Evolutionary conservation across 805 yeast species (phyloP), one percentile per base, ranked within the genome.

Genomic region (Saccharomyces jurei): DNA sequence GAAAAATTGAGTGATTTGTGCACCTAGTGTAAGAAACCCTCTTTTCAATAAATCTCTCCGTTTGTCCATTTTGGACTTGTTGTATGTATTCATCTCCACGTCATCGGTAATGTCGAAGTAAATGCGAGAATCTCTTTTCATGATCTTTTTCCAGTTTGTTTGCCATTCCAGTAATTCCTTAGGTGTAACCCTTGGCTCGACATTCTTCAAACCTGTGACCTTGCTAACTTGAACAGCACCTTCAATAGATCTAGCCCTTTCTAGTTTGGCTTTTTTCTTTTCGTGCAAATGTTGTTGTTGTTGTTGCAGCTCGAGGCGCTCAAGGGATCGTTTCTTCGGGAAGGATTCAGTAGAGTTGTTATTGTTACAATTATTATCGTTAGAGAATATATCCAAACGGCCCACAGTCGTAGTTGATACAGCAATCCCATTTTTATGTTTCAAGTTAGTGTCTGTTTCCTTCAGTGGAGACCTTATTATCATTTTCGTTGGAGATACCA

Each of bases 71-170:
- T 56, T 58, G 32, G 57, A 57, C 56, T 63, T 66, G 4, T 54
- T 49, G 46, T 59, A 52, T 44, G 57, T 57, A 44, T 57, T 56
- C 14, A 54, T 50, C 51, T 62, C 64, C 29, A 54, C 54, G 46
- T 60, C 67, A 50, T 77, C 80, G 9, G 74, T 66, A 17, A 69
- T 71, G 67, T 85, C 90, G 57, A 85, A 82, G 66, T 83, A 85
- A 25, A 84, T 81, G 22, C 77, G 76, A 10, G 86, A 76, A 52
- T 75, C 79, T 21, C 70, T 61, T 52, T 74, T 72, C 82, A 85
- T 81, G 56, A 83, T 81, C 54, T 74, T 74, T 49, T 76, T 74
- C 90, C 90, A 85, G 50, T 80, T 77, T 27, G 72, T 74, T 60
- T 83, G 87, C 91, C 91, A 85, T 56, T 73, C 74, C 51, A 71